A percentile compares a stretch with the other conserved stretches of the same genome.
phyloP scores from a whole-genome alignment of 2,329 filamentous ascomycete genomes.

The Ilyonectria robusta region DNA sequence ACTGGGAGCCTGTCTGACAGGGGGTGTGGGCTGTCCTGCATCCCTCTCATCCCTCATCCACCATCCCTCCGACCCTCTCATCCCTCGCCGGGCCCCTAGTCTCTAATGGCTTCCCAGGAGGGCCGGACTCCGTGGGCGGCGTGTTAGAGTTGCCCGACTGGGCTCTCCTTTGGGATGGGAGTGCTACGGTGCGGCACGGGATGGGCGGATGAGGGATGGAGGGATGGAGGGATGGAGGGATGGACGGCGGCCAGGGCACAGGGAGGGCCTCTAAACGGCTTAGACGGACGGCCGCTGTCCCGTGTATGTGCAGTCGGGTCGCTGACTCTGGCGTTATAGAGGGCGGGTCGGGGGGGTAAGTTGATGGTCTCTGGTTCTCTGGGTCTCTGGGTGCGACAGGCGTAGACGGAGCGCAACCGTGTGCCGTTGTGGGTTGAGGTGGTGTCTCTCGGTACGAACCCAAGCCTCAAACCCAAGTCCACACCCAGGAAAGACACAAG shows the following conservation, averaged over 20 bases:
- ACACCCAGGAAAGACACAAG: background rate
- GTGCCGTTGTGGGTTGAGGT: slow-evolving; percentile 4
- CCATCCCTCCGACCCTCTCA: slow-evolving; percentile 2
- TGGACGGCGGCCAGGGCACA: background rate
- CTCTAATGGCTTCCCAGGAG: slow-evolving; percentile 17
- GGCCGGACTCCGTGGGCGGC: slow-evolving; percentile 4
- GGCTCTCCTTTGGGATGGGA: slow-evolving; percentile 4
- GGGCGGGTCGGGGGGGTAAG: slow-evolving; percentile 6
- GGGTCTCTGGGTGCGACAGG: slow-evolving; percentile 4
- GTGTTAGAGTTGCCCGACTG: slow-evolving; percentile 14
- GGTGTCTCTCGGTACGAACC: slow-evolving; percentile 27
- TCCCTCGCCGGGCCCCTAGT: slow-evolving; percentile 25
- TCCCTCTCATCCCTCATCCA: slow-evolving; percentile 15
- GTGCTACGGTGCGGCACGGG: slow-evolving; percentile 3
- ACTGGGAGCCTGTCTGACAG: slow-evolving; percentile 5
- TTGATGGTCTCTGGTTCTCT: background rate
- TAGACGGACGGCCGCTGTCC: background rate
- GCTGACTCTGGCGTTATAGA: slow-evolving; percentile 1
- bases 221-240: background rate
- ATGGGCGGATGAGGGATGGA: background rate
- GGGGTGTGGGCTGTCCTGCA: slow-evolving; percentile 24
- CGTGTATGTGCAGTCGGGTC: background rate
- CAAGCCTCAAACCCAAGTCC: background rate
- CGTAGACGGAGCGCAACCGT: background rate
- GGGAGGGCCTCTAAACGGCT: background rate